phyloP scores from a whole-genome alignment of 1,284 basidiomycete genomes.

The Agaricales sp. region DNA sequence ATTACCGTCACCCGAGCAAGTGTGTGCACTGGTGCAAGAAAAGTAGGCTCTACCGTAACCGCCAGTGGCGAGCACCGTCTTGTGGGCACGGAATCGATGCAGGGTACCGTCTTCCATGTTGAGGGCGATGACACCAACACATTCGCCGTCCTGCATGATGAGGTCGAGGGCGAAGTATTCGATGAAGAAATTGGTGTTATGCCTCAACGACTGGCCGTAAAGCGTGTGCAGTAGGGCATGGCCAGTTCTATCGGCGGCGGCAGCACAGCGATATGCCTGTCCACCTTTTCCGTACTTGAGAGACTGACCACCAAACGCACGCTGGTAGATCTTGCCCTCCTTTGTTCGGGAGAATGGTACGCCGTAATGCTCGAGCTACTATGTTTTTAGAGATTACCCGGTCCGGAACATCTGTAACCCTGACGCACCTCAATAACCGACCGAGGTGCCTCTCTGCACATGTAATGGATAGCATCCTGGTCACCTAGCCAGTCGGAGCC shows the following conservation, averaged over 20 bases:
- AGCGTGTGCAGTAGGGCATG: slow-evolving; percentile 98
- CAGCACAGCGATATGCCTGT: slow-evolving; percentile 98
- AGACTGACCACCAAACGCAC: slow-evolving; percentile 98
- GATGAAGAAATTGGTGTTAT: slow-evolving; percentile 99
- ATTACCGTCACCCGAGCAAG: slow-evolving; percentile 98
- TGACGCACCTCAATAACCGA: slow-evolving; percentile 80
- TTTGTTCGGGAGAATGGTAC: slow-evolving; percentile 98
- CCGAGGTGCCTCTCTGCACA: slow-evolving; percentile 93
- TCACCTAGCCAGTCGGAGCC: slow-evolving; percentile 99
- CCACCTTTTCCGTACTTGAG: slow-evolving; percentile 97
- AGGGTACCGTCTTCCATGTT: slow-evolving; percentile 99
- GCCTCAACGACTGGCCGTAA: slow-evolving; percentile 96
- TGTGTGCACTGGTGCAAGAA: slow-evolving; percentile 98
- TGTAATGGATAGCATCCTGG: slow-evolving; percentile 99
- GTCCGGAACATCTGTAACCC: slow-evolving; percentile 7
- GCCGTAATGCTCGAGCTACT: slow-evolving; percentile 95
- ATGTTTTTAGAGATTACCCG: not conserved
- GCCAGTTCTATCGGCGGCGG: slow-evolving; percentile 97
- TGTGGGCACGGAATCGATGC: slow-evolving; percentile 97
- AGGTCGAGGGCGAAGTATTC: slow-evolving; percentile 98
- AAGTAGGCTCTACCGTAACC: slow-evolving; percentile 99
- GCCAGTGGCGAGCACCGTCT: slow-evolving; percentile 97
- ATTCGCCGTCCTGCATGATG: slow-evolving; percentile 98
- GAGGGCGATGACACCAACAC: slow-evolving; percentile 97
- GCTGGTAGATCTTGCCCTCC: slow-evolving; percentile 99